Conservation (phyloP, 352 stramenopile species). For the Phytophthora hybrid region DNA sequence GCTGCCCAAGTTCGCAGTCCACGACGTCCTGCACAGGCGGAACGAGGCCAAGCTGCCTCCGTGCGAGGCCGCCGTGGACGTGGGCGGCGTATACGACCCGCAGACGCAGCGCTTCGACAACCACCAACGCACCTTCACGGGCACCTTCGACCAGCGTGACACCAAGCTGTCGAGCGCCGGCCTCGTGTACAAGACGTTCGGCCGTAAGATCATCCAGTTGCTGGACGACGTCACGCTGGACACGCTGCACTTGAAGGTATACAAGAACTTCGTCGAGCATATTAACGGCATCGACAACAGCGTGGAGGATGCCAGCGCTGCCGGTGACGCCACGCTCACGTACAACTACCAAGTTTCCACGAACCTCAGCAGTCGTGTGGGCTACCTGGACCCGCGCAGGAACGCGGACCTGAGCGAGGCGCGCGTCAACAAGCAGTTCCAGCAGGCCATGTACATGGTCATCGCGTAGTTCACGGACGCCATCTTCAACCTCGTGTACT, state of each 20-base stretch:
- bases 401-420: constrained; percentile 92
- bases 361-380: constrained; percentile 88
- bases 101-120: constrained; percentile 95
- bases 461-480: constrained; percentile 94
- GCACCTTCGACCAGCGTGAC: constrained; percentile 80
- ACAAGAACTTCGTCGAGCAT: constrained; percentile 98
- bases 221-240: constrained; percentile 83
- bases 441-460: constrained; percentile 95
- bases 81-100: constrained; percentile 96
- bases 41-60: constrained; percentile 91
- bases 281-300: constrained; percentile 99
- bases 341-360: constrained; percentile 85
- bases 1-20: constrained; percentile 88
- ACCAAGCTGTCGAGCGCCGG: constrained; percentile 97
- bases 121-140: constrained; percentile 95
- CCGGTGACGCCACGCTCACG: constrained; percentile 38
- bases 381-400: constrained; percentile 95
- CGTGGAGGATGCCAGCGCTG: constrained; percentile 82
- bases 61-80: constrained; percentile 97
- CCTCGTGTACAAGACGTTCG: constrained; percentile 99
- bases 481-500: constrained; percentile 92
- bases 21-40: constrained; percentile 88
- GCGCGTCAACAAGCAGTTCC: constrained; percentile 93
- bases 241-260: constrained; percentile 93
- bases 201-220: constrained; percentile 94